Conservation (phyloP, 148 eudicot genomes). For the Hydrangea macrophylla region DNA sequence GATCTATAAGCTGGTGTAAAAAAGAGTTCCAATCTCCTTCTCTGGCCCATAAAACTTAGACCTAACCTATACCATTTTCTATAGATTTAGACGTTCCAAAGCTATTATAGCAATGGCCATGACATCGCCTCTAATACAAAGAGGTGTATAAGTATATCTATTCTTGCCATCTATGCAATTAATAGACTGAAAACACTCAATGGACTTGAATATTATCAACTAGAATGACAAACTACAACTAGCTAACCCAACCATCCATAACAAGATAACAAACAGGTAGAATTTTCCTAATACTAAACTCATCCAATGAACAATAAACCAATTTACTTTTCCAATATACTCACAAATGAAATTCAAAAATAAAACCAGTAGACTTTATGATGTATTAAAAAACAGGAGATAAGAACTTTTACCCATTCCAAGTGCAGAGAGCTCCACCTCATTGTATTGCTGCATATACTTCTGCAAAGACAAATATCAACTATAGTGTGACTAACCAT, state of each 20-base stretch:
- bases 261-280: not conserved
- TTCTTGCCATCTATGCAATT: not conserved
- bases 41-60: too few species aligned
- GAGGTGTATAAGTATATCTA: too few species aligned
- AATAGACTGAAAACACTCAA: not conserved
- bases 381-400: not conserved
- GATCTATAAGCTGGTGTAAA: too few species aligned
- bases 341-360: not conserved
- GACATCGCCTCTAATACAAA: too few species aligned
- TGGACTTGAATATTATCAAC: not conserved
- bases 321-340: too few species aligned
- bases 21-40: too few species aligned
- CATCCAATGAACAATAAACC: not conserved
- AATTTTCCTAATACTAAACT: not conserved
- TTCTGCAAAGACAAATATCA: conserved; percentile 34
- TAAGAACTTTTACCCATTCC: conserved; percentile 52
- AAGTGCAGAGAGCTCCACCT: conserved; percentile 73
- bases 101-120: too few species aligned
- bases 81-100: too few species aligned
- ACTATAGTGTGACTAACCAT: not conserved
- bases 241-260: not conserved
- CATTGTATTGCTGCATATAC: conserved; percentile 63
- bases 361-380: not conserved
- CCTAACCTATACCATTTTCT: too few species aligned
- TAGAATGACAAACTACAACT: not conserved